Evolutionary conservation across 768 basidiomycete species (phyloP).

Genomic region (Rhodosporidiobolus odoratus): DNA sequence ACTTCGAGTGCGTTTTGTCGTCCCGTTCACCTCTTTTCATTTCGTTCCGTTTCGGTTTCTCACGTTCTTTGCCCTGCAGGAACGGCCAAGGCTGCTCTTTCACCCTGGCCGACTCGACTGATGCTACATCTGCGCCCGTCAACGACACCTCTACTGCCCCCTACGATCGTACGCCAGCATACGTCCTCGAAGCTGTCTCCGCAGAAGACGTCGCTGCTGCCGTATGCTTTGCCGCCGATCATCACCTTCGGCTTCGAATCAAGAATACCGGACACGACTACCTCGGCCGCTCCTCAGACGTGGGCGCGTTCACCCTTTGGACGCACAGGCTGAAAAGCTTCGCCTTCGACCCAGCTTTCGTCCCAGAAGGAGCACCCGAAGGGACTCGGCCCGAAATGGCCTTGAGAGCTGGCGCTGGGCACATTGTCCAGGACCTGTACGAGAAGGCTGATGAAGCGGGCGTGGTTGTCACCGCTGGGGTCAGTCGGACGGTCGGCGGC

Average conservation of each 20-base stretch:
- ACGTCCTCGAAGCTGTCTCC: constrained; percentile 3
- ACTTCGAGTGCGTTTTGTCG: constrained; percentile 10
- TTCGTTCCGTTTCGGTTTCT: too few species aligned
- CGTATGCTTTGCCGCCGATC: neutral
- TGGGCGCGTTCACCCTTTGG: constrained; percentile 15
- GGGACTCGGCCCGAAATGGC: neutral
- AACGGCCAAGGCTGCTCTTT: neutral
- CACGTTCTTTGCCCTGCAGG: neutral
- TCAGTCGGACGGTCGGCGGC: constrained; percentile 8
- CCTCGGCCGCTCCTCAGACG: constrained; percentile 12
- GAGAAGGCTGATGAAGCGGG: constrained; percentile 15
- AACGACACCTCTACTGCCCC: neutral
- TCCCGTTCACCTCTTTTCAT: too few species aligned
- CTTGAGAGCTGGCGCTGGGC: neutral
- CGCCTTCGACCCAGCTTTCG: neutral
- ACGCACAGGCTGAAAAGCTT: constrained; percentile 1
- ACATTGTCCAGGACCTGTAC: constrained; percentile 6
- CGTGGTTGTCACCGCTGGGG: constrained; percentile 12
- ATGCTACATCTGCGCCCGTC: neutral
- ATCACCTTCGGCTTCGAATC: constrained; percentile 11
- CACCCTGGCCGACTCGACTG: too few species aligned
- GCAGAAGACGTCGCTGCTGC: neutral
- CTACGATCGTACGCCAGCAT: constrained; percentile 7
- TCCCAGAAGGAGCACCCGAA: constrained; percentile 3
- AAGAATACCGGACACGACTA: constrained; percentile 23